Base-by-base conservation (phyloP, 805 yeast genomes). In the Candida insectorum region DNA sequence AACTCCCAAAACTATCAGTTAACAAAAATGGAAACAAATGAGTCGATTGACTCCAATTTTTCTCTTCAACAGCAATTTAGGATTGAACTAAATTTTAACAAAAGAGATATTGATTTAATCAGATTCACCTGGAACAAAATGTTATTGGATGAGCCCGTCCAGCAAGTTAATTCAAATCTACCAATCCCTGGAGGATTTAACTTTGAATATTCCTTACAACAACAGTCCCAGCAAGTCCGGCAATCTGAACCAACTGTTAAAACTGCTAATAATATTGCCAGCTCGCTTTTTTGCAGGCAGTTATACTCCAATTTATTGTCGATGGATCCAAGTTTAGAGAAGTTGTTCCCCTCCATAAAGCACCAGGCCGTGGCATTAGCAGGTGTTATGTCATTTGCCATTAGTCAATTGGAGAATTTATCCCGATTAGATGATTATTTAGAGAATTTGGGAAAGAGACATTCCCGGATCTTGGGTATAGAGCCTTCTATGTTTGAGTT, bases 311-410 rank as follows among this genome's bases (percentile, higher is more conserved):
- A 84, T 49, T 58, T 85, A 32, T 60, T 85, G 24, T 55, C 74
- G 0, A 73, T 76, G 72, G 76, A 73, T 44, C 79, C 85, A 0
- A 62, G 61, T 10, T 63, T 86, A 40, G 86, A 80, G 44, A 67
- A 62, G 24, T 52, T 78, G 50, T 84, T 82, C 53, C 94, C 95
- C 0, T 76, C 85, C 5, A 76, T 85, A 43, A 73, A 73, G 41
- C 88, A 83, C 51, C 95, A 86, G 58, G 87, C 93, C 1, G 74
- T 77, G 11, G 74, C 89, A 6, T 81, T 85, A 62, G 87, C 91
- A 0, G 88, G 89, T 4, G 85, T 85, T 13, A 55, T 86, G 46
- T 73, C 84, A 18, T 69, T 77, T 26, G 83, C 89, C 2, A 75
- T 85, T 39, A 58, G 71, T 18, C 77, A 77, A 44, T 61, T 85